Conservation (phyloP, 129 eudicot genomes). For the Pseudognaphalium luteoalbum region DNA sequence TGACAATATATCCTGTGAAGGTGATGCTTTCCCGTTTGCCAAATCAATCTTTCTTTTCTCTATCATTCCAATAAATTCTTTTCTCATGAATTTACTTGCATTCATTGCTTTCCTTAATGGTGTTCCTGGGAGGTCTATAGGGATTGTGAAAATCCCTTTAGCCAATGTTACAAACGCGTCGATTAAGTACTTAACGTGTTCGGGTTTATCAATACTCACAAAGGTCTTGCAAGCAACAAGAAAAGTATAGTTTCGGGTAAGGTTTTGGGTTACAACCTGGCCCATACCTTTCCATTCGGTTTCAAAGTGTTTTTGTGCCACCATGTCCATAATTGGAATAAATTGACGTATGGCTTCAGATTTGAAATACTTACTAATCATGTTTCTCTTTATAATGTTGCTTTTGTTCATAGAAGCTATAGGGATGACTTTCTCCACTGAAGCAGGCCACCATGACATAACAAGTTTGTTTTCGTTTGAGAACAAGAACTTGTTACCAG, state of each 20-base stretch:
- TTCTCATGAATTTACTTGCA: slow-evolving; percentile 39
- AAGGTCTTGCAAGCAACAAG: slow-evolving; percentile 45
- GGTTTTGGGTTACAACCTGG: slow-evolving; percentile 27
- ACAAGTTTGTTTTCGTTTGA: slow-evolving; percentile 56
- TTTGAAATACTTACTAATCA: slow-evolving; percentile 41
- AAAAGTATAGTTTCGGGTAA: slow-evolving; percentile 42
- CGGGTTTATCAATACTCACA: slow-evolving; percentile 50
- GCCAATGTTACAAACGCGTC: slow-evolving; percentile 37
- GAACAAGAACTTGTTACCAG: slow-evolving; percentile 51
- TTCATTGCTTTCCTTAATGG: slow-evolving; percentile 42
- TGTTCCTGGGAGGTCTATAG: slow-evolving; percentile 57
- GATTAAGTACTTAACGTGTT: slow-evolving; percentile 25
- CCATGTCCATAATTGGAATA: slow-evolving; percentile 44
- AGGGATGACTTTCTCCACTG: slow-evolving; percentile 44
- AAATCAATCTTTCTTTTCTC: slow-evolving; percentile 47
- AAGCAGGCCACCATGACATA: slow-evolving; percentile 42
- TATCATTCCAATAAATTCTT: slow-evolving; percentile 32
- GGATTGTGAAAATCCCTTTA: slow-evolving; percentile 39
- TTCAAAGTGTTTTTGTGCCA: slow-evolving; percentile 43
- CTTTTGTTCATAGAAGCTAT: too few relatives aligned
- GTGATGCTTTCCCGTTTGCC: slow-evolving; percentile 40
- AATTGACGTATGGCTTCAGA: slow-evolving; percentile 42
- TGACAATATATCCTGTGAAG: slow-evolving; percentile 50
- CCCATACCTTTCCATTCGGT: slow-evolving; percentile 41
- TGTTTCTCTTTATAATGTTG: slow-evolving; percentile 26